Conservation (phyloP, 169 alveolate species). For the Eimeria necatrix region DNA sequence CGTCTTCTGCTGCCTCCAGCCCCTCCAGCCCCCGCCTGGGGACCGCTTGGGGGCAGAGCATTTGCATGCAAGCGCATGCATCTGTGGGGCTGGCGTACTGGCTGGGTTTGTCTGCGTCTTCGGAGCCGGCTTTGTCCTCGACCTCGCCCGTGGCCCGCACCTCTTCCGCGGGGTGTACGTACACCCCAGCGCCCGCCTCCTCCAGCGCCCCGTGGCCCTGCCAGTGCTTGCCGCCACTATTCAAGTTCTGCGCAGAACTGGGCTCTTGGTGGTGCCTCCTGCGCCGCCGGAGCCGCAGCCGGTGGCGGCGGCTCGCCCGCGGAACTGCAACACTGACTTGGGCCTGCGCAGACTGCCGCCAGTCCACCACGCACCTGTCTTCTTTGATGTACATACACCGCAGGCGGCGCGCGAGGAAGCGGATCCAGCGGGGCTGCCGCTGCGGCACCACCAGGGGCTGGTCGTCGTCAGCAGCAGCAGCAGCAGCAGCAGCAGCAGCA, state of each 20-base stretch:
- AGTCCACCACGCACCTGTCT: background rate
- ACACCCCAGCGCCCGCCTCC: background rate
- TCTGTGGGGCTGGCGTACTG: too few relatives aligned
- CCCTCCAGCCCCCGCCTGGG: too few relatives aligned
- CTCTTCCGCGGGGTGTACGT: background rate
- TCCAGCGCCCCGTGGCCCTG: background rate
- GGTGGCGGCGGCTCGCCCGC: slow-evolving; percentile 43
- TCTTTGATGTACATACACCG: slow-evolving; percentile 55
- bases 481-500: background rate
- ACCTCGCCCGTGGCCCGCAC: background rate
- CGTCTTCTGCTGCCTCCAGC: too few relatives aligned
- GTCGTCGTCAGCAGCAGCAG: background rate
- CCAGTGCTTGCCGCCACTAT: background rate
- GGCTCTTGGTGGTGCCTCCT: slow-evolving; percentile 1
- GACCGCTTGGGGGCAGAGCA: too few relatives aligned
- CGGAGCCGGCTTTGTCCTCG: too few relatives aligned
- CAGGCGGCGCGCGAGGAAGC: slow-evolving; percentile 47
- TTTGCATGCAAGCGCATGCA: too few relatives aligned
- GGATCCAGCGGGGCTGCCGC: slow-evolving; percentile 56
- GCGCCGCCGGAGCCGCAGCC: slow-evolving; percentile 57
- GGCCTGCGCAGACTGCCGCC: background rate
- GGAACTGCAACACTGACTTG: background rate
- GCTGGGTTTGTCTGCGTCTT: too few relatives aligned
- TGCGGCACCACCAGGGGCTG: background rate
- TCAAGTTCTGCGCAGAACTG: background rate